Base-by-base conservation (phyloP, 176 grass and related monocot genomes). In the Carex cristatella region DNA sequence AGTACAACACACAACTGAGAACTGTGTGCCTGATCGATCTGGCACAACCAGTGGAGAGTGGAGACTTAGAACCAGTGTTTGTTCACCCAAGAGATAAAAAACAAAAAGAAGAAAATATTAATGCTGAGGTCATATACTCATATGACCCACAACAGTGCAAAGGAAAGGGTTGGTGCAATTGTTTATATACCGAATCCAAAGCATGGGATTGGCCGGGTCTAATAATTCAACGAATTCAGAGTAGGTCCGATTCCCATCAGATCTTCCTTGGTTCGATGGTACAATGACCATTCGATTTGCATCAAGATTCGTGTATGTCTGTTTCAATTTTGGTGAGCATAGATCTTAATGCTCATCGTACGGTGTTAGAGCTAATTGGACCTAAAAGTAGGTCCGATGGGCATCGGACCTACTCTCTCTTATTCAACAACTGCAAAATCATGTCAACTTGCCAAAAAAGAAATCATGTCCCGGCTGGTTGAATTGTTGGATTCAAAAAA, bases 1-100 rank as follows among this genome's bases (percentile, higher is more conserved):
- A 23, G 23, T 23, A 23, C 23, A 23, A 23, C 35, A 37, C 38
- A 42, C 32, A 68, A 68, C 12, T 68, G 1, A 68, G 5, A 63
- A 68, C 72, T 76, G 46, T 30, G 73, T 78, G 73, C 53, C 30
- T 79, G 51, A 79, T 58, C 74, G 51, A 79, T 58, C 74, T 79
- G 74, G 74, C 74, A 78, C 5, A 7, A 28, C 51, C 9, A 76
- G 46, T 76, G 42, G 19, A 18, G 0, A 75, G 14, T 72, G n/a
- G 16, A 44, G 65, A 37, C 65, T 46, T 2, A 73, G 40, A 76
- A 54, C 2, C n/a, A 76, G 69, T 72, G 69, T 35, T 19, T n/a
- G 69, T 35, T 19, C 10, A 6, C 69, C 16, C 44, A 74, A 53
- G 44, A 28, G 3, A 68, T 68, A 23, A 72, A 58, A 79, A 79